Conservation (phyloP, 169 alveolate species). For the Cyclospora cayetanensis region DNA sequence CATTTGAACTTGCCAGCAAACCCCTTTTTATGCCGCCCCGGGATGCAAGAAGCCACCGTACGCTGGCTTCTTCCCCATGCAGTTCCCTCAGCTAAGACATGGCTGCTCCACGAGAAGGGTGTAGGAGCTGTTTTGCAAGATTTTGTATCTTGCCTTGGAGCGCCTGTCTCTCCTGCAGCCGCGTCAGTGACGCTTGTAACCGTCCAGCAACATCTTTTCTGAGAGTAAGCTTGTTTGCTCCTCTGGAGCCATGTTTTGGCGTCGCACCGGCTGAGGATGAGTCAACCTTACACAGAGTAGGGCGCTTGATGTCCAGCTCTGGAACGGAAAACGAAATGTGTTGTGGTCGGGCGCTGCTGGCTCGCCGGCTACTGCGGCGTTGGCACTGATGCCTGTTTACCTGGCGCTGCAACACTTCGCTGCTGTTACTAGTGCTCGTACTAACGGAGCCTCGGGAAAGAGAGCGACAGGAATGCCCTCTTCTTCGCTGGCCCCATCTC, state of each 20-base stretch:
- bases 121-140: slow-evolving; percentile 35
- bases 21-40: too few relatives aligned
- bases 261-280: background rate
- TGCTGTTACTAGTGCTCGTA: slow-evolving; percentile 28
- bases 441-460: slow-evolving; percentile 37
- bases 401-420: background rate
- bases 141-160: slow-evolving; percentile 24
- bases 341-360: background rate
- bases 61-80: too few relatives aligned
- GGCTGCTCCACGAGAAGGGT: background rate
- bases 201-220: slow-evolving; percentile 32
- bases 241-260: background rate
- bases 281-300: background rate
- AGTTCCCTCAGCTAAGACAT: background rate
- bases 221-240: background rate
- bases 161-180: slow-evolving; percentile 45
- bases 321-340: slow-evolving; percentile 38
- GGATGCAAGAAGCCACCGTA: too few relatives aligned
- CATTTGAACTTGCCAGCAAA: too few relatives aligned
- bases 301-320: background rate
- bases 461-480: slow-evolving; percentile 11
- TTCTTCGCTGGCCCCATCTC: background rate
- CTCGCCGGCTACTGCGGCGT: background rate
- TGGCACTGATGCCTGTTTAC: background rate
- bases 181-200: slow-evolving; percentile 34